A percentile compares a stretch with the other conserved stretches of the same genome.
Conservation (phyloP, 2,329 filamentous ascomycete genomes). For the Pyricularia sp. region DNA sequence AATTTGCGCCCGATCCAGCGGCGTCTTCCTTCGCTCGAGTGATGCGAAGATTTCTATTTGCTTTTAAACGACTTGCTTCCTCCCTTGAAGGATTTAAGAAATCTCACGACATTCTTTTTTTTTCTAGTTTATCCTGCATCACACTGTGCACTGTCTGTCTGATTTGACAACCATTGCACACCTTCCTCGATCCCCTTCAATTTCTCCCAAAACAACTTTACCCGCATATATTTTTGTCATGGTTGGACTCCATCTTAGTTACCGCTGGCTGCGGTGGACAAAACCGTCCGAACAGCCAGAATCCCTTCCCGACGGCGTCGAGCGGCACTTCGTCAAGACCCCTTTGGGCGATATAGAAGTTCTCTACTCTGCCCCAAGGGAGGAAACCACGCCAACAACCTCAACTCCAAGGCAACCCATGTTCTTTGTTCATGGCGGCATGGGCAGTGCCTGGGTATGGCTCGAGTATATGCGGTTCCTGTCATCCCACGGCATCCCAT, state of each 20-base stretch:
- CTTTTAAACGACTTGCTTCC: background rate
- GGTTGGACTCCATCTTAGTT: constrained; percentile 18
- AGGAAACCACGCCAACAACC: background rate
- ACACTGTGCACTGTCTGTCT: background rate
- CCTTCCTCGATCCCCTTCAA: background rate
- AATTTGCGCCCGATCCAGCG: background rate
- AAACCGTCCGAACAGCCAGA: constrained; percentile 13
- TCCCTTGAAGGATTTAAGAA: background rate
- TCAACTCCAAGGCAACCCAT: constrained; percentile 18
- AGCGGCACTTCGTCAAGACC: constrained; percentile 29
- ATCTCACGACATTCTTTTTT: background rate
- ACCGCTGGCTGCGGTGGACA: constrained; percentile 18
- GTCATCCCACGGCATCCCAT: constrained; percentile 27
- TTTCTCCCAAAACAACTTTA: background rate
- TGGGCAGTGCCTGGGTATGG: constrained; percentile 40
- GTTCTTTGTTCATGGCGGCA: constrained; percentile 41
- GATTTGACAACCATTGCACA: background rate
- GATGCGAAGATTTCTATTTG: background rate
- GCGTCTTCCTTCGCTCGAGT: background rate
- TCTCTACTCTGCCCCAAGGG: constrained; percentile 26
- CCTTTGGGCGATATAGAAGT: constrained; percentile 34
- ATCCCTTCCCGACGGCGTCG: constrained; percentile 25
- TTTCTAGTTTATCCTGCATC: background rate
- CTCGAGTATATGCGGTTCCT: constrained; percentile 37
- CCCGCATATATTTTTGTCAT: background rate